Conservation (phyloP, 2,329 filamentous ascomycete genomes). For the Fusarium compactum region DNA sequence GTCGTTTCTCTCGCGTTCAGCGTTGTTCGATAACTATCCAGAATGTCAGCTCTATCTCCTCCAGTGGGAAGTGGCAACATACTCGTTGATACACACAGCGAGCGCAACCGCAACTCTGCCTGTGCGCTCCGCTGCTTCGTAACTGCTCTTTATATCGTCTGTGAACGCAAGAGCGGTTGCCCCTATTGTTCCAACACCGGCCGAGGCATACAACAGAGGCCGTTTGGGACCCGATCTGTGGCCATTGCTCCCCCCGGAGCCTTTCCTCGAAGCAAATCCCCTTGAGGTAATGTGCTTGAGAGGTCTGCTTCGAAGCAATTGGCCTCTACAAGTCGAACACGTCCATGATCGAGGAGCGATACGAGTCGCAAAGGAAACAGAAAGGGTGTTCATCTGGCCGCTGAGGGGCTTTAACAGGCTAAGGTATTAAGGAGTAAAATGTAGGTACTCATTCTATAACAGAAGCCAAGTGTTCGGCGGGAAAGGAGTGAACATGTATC, state of each 20-base stretch:
- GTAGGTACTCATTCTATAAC: conserved; percentile 42
- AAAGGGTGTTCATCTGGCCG: conserved; percentile 58
- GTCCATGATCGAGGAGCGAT: conserved; percentile 59
- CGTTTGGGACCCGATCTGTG: conserved; percentile 45
- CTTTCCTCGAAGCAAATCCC: conserved; percentile 49
- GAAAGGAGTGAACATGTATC: conserved; percentile 9
- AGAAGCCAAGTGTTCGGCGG: not conserved
- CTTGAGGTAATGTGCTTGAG: conserved; percentile 44
- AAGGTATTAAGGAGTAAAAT: conserved; percentile 12
- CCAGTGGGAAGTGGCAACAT: conserved; percentile 40
- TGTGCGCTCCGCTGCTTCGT: conserved; percentile 80
- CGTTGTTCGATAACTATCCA: conserved; percentile 82
- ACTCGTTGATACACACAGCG: conserved; percentile 91
- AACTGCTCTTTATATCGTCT: conserved; percentile 80
- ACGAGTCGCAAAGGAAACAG: conserved; percentile 55
- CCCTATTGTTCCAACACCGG: conserved; percentile 62
- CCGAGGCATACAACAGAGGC: conserved; percentile 62
- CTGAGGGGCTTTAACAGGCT: conserved; percentile 30
- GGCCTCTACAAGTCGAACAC: conserved; percentile 60
- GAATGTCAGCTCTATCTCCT: conserved; percentile 4
- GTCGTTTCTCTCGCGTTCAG: conserved; percentile 76
- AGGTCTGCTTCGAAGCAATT: conserved; percentile 52
- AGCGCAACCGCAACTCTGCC: conserved; percentile 82
- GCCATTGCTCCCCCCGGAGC: conserved; percentile 40
- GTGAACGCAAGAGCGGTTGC: conserved; percentile 66